Evolutionary conservation across 2,329 filamentous ascomycete genomes (phyloP).

Genomic region (Colletotrichum brevisporum): DNA sequence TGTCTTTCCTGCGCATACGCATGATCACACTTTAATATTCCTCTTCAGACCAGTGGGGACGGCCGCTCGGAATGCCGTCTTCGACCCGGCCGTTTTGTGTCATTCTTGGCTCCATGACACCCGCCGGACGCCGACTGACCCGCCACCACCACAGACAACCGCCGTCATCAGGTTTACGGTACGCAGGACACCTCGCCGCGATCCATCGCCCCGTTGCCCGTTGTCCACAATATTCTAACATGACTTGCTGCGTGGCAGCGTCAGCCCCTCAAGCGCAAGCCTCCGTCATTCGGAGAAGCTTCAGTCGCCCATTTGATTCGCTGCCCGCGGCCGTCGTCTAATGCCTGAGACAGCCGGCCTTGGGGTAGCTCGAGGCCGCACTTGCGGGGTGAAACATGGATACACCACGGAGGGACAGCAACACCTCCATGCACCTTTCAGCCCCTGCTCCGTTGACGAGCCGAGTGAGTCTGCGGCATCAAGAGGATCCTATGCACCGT

Average conservation of each 20-base stretch:
- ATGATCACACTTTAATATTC: slow-evolving; percentile 33
- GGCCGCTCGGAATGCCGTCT: slow-evolving; percentile 26
- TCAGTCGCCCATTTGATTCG: slow-evolving; percentile 6
- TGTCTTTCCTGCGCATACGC: slow-evolving; percentile 25
- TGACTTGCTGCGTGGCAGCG: neutral
- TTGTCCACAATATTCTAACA: neutral
- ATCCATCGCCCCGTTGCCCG: neutral
- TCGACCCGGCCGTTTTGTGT: slow-evolving; percentile 17
- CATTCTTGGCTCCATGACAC: slow-evolving; percentile 6
- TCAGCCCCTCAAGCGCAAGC: neutral
- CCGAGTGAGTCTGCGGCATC: neutral
- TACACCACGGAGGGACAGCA: slow-evolving; percentile 14
- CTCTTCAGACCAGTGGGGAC: slow-evolving; percentile 25
- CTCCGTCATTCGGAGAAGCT: slow-evolving; percentile 7
- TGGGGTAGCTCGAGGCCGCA: slow-evolving; percentile 21
- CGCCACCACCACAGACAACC: neutral
- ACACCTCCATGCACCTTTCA: neutral
- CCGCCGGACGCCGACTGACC: slow-evolving; percentile 6
- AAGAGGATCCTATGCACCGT: neutral
- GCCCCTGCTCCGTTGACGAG: slow-evolving; percentile 11
- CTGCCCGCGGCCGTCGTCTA: slow-evolving; percentile 25
- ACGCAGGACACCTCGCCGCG: neutral
- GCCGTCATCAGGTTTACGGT: no score
- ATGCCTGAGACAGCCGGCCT: slow-evolving; percentile 30
- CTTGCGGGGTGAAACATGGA: slow-evolving; percentile 32